These are phyloP conservation scores for Suhomyces faveliae DNA, from an alignment of 805 yeast genomes.

Conservation along the genomic window DNA sequence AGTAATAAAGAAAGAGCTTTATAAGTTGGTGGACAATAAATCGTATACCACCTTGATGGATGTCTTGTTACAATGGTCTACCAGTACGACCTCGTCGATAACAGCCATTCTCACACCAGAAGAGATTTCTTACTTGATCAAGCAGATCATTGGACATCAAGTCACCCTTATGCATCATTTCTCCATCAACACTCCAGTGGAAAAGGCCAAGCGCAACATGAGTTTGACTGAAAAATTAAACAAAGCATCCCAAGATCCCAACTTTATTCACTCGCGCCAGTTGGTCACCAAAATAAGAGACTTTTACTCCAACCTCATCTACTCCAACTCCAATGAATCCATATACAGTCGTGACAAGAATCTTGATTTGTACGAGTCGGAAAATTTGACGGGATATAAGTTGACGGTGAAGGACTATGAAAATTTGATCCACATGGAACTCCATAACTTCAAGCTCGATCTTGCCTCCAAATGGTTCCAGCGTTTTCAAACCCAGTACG, in stretches of 20 bases:
- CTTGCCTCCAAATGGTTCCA: slow-evolving; percentile 41
- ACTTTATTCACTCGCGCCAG: slow-evolving; percentile 11
- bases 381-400: slow-evolving; percentile 13
- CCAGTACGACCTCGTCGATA: slow-evolving; percentile 1
- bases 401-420: slow-evolving; percentile 33
- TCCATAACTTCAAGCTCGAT: slow-evolving; percentile 36
- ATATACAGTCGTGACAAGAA: slow-evolving; percentile 21
- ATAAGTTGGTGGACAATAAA: slow-evolving; percentile 13
- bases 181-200: slow-evolving; percentile 8
- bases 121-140: slow-evolving; percentile 22
- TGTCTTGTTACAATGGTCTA: slow-evolving; percentile 15
- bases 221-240: slow-evolving; percentile 7
- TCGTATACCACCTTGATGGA: slow-evolving; percentile 15
- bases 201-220: slow-evolving; percentile 5
- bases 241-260: slow-evolving; percentile 4
- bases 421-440: slow-evolving; percentile 36
- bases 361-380: slow-evolving; percentile 15
- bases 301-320: slow-evolving; percentile 26
- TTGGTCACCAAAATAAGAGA: slow-evolving; percentile 21
- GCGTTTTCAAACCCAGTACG: slow-evolving; percentile 27
- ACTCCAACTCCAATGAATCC: slow-evolving; percentile 11
- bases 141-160: slow-evolving; percentile 20
- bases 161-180: slow-evolving; percentile 11
- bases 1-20: slow-evolving; percentile 14
- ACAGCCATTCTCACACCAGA: slow-evolving; percentile 11